A percentile compares a stretch with the other conserved stretches of the same genome.
These are phyloP conservation scores for Biancaea sappan DNA, from an alignment of 306 rosid genomes.

Conservation along the genomic window DNA sequence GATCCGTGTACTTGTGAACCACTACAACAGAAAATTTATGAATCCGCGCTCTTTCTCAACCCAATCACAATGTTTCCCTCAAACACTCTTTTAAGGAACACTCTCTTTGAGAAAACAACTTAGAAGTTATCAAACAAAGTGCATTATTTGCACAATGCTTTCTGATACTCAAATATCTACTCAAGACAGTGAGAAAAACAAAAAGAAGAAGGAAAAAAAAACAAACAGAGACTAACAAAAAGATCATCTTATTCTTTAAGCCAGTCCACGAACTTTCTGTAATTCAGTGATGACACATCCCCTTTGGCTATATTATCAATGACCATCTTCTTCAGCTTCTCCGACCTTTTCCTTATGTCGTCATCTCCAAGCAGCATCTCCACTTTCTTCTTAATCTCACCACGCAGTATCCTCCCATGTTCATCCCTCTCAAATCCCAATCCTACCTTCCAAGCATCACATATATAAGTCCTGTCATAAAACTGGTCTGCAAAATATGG, in stretches of 20 bases:
- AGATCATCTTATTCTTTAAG: not conserved
- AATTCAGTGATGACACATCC: slow-evolving; percentile 25
- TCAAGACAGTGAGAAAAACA: no score
- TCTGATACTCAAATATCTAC: no score
- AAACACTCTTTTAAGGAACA: no score
- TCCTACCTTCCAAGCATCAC: slow-evolving; percentile 47
- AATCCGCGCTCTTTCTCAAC: no score
- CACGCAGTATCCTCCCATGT: slow-evolving; percentile 43
- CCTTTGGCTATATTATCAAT: slow-evolving; percentile 3
- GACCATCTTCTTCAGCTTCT: slow-evolving; percentile 28
- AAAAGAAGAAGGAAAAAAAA: no score
- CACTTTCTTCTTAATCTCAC: slow-evolving; percentile 45
- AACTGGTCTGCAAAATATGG: slow-evolving; percentile 39
- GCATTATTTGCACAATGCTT: no score
- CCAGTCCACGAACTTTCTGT: slow-evolving; percentile 20
- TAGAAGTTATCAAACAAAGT: no score
- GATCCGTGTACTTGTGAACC: no score
- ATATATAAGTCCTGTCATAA: slow-evolving; percentile 27
- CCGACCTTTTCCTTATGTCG: slow-evolving; percentile 34
- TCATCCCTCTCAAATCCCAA: slow-evolving; percentile 41
- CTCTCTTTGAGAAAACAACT: no score
- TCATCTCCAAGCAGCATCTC: slow-evolving; percentile 39
- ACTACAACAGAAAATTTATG: no score
- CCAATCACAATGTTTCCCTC: no score
- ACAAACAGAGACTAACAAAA: no score